phyloP scores from a whole-genome alignment of 2,329 filamentous ascomycete genomes.

The Hirsutella minnesotensis region DNA sequence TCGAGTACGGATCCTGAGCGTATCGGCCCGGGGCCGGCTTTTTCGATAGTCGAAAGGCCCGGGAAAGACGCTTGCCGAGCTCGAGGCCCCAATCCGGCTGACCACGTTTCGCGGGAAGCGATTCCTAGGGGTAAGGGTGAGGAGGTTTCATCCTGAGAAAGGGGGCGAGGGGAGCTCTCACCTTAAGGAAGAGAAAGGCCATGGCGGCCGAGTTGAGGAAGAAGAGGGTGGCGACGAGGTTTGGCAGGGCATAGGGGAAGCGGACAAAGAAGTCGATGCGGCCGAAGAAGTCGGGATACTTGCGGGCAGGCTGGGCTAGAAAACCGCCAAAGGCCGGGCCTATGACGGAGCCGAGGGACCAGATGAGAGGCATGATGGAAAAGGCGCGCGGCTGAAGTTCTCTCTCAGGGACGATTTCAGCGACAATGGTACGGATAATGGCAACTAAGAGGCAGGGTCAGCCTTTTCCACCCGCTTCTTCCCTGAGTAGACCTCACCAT shows the following conservation, averaged over 20 bases:
- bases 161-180: slow-evolving; percentile 14
- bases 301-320: slow-evolving; percentile 67
- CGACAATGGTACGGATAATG: slow-evolving; percentile 84
- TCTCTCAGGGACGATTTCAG: slow-evolving; percentile 80
- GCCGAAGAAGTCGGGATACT: slow-evolving; percentile 62
- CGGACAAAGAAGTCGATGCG: slow-evolving; percentile 53
- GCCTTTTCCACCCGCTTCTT: too few species aligned
- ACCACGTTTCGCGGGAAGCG: slow-evolving; percentile 58
- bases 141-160: background rate
- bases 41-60: slow-evolving; percentile 17
- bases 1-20: slow-evolving; percentile 27
- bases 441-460: slow-evolving; percentile 46
- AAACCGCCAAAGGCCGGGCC: slow-evolving; percentile 82
- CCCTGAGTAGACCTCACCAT: slow-evolving; percentile 43
- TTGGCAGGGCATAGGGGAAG: slow-evolving; percentile 78
- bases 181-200: slow-evolving; percentile 67
- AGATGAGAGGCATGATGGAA: slow-evolving; percentile 83
- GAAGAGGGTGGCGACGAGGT: slow-evolving; percentile 62
- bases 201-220: slow-evolving; percentile 67
- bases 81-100: slow-evolving; percentile 63
- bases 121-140: slow-evolving; percentile 45
- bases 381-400: slow-evolving; percentile 83
- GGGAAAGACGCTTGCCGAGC: slow-evolving; percentile 55
- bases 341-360: slow-evolving; percentile 78
- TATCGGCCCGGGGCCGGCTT: slow-evolving; percentile 13